A percentile compares a stretch with the other conserved stretches of the same genome.
These are phyloP conservation scores for Amanita jacksonii DNA, from an alignment of 768 basidiomycete genomes.

Conservation along the genomic window DNA sequence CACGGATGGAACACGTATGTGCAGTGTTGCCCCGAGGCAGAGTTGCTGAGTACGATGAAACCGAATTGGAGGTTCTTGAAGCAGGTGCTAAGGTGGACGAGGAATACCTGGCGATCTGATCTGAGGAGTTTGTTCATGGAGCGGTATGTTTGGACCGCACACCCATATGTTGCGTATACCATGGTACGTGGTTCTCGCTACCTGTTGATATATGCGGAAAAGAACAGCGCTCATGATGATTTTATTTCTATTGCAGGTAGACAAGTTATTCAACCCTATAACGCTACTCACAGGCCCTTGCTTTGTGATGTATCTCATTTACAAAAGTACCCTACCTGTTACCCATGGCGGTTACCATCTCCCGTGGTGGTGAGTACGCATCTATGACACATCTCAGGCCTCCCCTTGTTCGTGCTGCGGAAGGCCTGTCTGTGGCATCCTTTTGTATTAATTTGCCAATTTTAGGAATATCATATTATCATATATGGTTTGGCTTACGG, in stretches of 20 bases:
- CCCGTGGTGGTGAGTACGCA: constrained; percentile 61
- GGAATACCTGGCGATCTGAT: constrained; percentile 93
- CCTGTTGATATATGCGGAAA: background rate
- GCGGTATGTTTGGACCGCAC: constrained; percentile 75
- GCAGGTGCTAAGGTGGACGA: constrained; percentile 88
- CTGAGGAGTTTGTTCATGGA: constrained; percentile 84
- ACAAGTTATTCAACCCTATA: constrained; percentile 80
- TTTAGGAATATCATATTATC: constrained; percentile 59
- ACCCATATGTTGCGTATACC: constrained; percentile 89
- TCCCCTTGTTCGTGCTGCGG: background rate
- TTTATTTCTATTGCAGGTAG: constrained; percentile 39
- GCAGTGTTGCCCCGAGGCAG: constrained; percentile 77
- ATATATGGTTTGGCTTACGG: constrained; percentile 62
- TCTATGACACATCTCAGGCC: background rate
- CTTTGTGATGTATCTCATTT: constrained; percentile 68
- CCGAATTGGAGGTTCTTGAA: constrained; percentile 94
- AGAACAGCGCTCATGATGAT: too few relatives aligned
- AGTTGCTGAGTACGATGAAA: constrained; percentile 90
- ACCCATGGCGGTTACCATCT: constrained; percentile 69
- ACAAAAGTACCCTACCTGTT: constrained; percentile 64
- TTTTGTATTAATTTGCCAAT: too few relatives aligned
- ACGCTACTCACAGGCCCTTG: constrained; percentile 80
- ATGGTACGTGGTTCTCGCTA: constrained; percentile 56
- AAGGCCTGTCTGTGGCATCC: too few relatives aligned
- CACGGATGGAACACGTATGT: constrained; percentile 96